Evolutionary conservation across 352 stramenopile genomes (phyloP).

Genomic region (Phytophthora capsici): DNA sequence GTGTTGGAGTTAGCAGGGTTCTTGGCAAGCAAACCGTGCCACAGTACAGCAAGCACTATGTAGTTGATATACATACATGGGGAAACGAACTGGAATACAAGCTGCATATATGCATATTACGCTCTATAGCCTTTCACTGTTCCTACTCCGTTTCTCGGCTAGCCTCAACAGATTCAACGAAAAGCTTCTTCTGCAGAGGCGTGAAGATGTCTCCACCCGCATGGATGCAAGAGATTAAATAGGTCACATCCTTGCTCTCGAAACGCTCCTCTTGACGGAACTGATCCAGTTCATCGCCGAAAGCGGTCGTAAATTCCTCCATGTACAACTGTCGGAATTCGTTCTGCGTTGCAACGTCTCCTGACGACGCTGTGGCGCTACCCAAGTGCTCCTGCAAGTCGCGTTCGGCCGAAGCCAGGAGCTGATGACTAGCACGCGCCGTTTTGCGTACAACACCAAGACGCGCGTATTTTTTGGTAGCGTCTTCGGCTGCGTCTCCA

Average conservation of each 20-base stretch:
- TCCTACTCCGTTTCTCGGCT: conserved; percentile 22
- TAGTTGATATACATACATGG: conserved; percentile 27
- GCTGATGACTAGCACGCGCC: conserved; percentile 53
- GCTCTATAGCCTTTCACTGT: conserved; percentile 20
- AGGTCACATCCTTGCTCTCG: conserved; percentile 86
- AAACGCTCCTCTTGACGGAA: conserved; percentile 89
- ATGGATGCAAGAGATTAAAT: conserved; percentile 91
- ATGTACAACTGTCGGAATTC: conserved; percentile 85
- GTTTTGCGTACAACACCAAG: conserved; percentile 61
- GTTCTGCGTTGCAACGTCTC: conserved; percentile 38
- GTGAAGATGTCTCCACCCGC: conserved; percentile 81
- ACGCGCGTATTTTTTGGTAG: conserved; percentile 53
- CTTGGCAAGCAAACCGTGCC: conserved; percentile 1
- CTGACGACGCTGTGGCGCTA: conserved; percentile 3
- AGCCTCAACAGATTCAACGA: conserved; percentile 62
- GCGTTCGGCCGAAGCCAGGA: conserved; percentile 57
- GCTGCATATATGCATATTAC: conserved; percentile 37
- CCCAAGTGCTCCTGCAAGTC: conserved; percentile 42
- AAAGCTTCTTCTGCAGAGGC: conserved; percentile 84
- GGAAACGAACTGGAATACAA: conserved; percentile 32
- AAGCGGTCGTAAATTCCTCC: conserved; percentile 85
- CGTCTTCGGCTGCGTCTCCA: conserved; percentile 54
- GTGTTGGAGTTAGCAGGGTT: conserved; percentile 5
- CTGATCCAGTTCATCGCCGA: conserved; percentile 84
- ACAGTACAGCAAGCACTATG: conserved; percentile 28